Evolutionary conservation across 2,329 filamentous ascomycete species (phyloP).

Genomic region (Setomelanomma holmii): DNA sequence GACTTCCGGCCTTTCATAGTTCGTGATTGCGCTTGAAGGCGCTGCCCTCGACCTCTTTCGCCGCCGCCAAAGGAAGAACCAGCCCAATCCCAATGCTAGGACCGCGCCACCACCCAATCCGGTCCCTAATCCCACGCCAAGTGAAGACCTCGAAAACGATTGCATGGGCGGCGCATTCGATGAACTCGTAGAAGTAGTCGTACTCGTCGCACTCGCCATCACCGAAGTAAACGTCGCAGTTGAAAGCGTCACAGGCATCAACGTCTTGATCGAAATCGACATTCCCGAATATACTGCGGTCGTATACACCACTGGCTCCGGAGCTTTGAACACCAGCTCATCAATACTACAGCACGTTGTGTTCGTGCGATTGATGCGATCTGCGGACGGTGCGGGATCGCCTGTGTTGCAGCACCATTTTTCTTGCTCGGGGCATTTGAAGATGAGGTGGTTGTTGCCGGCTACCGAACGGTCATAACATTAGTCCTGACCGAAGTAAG

Average conservation of each 20-base stretch:
- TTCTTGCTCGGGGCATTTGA: conserved; percentile 1
- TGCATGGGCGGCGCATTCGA: background rate
- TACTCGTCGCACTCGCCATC: background rate
- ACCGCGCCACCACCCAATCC: background rate
- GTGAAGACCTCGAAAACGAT: background rate
- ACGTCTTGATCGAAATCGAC: background rate
- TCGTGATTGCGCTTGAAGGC: background rate
- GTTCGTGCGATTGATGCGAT: conserved; percentile 3
- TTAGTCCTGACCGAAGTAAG: background rate
- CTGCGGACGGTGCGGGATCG: background rate
- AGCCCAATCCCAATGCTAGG: background rate
- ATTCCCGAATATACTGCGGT: background rate
- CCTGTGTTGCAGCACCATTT: conserved; percentile 9
- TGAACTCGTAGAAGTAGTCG: background rate
- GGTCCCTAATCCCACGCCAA: conserved; percentile 2
- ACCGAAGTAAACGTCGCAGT: background rate
- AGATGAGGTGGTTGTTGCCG: conserved; percentile 2
- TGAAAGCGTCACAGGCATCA: background rate
- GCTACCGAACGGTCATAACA: background rate
- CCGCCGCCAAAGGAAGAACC: background rate
- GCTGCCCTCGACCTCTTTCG: background rate
- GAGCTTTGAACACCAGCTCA: conserved; percentile 2
- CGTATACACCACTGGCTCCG: conserved; percentile 1
- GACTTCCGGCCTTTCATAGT: background rate
- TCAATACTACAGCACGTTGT: conserved; percentile 4